phyloP scores from a whole-genome alignment of 2,329 filamentous ascomycete species.

The Graphiopsis chlorocephala region DNA sequence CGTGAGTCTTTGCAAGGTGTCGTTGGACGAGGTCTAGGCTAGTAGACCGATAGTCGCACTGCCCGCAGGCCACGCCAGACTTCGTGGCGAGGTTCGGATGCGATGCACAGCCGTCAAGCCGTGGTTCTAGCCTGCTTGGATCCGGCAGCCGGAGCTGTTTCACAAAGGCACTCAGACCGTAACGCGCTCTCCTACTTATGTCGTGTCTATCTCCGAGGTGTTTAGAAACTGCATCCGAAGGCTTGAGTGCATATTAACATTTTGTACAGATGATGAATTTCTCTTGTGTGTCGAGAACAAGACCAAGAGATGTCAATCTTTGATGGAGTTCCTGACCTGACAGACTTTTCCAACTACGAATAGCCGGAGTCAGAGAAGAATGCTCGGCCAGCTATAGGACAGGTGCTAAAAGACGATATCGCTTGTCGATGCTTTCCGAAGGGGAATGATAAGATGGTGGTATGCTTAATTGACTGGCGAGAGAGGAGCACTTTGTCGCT shows the following conservation, averaged over 20 bases:
- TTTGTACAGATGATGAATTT: slow-evolving; percentile 2
- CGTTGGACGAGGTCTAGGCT: slow-evolving; percentile 4
- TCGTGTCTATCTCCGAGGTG: slow-evolving; percentile 8
- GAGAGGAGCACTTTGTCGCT: slow-evolving; percentile 9
- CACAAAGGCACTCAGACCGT: slow-evolving; percentile 1
- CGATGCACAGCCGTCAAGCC: neutral
- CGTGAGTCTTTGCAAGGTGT: slow-evolving; percentile 1
- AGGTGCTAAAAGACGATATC: neutral
- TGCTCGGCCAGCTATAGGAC: slow-evolving; percentile 4
- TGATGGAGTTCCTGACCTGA: slow-evolving; percentile 4
- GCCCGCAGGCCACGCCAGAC: neutral
- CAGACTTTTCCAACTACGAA: slow-evolving; percentile 6
- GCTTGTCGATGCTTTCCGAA: slow-evolving; percentile 1
- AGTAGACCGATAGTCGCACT: slow-evolving; percentile 4
- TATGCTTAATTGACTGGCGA: neutral
- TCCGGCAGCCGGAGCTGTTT: slow-evolving; percentile 4
- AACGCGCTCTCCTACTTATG: neutral
- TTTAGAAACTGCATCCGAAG: slow-evolving; percentile 8
- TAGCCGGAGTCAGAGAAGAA: neutral
- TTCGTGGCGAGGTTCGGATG: slow-evolving; percentile 3
- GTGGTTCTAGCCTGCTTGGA: slow-evolving; percentile 6
- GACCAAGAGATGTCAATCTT: slow-evolving; percentile 2
- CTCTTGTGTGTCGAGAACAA: neutral
- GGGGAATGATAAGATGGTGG: neutral
- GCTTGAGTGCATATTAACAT: slow-evolving; percentile 8